These are phyloP conservation scores for Dendrobium officinale DNA, from an alignment of 106 monocot species.

Conservation along the genomic window DNA sequence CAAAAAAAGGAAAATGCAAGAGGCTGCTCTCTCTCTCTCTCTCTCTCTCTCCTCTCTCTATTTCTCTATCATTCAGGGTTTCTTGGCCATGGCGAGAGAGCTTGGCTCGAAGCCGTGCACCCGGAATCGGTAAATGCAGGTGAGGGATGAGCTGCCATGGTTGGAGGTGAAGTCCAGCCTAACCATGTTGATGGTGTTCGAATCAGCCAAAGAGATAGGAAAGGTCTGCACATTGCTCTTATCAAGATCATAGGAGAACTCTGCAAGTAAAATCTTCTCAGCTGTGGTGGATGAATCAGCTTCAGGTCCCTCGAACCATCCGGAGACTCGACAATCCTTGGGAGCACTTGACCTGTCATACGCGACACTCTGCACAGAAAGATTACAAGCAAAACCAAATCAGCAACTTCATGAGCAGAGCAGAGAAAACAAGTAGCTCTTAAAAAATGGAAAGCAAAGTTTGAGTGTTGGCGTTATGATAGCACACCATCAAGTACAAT, in stretches of 20 bases:
- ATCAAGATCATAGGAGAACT: conserved; percentile 67
- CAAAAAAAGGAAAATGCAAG: background rate
- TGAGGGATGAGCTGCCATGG: conserved; percentile 55
- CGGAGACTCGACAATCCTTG: conserved; percentile 44
- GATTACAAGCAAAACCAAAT: background rate
- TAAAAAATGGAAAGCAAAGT: no score
- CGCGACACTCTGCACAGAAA: conserved; percentile 67
- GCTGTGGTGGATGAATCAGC: conserved; percentile 14
- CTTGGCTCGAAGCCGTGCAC: conserved; percentile 64
- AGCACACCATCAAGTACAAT: no score
- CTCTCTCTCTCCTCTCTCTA: background rate
- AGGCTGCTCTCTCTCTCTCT: background rate
- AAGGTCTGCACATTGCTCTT: conserved; percentile 76
- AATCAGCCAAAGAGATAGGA: conserved; percentile 10
- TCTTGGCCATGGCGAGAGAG: conserved; percentile 8
- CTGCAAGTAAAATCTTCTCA: conserved; percentile 23
- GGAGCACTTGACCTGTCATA: conserved; percentile 85
- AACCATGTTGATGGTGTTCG: conserved; percentile 43
- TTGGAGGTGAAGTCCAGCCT: conserved; percentile 68
- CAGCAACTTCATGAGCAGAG: background rate
- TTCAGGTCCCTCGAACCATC: conserved; percentile 44
- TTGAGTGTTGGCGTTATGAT: no score
- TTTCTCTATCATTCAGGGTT: background rate
- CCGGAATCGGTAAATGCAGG: conserved; percentile 86
- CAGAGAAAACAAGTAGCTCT: background rate